phyloP scores from a whole-genome alignment of 139 green algal species.

The Ulvella scutata region DNA sequence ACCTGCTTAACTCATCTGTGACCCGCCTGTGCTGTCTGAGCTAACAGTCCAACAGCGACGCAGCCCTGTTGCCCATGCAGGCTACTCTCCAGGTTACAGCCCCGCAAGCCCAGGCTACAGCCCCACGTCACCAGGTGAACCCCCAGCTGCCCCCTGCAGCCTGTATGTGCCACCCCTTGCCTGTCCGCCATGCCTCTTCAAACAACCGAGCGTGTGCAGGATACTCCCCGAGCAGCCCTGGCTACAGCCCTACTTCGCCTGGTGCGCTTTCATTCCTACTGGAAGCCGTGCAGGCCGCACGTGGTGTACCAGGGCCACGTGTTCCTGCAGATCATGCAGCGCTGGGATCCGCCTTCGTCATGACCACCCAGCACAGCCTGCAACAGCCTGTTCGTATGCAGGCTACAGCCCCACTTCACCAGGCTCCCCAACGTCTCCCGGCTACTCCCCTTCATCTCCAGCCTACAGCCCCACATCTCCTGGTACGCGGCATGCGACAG shows the following conservation, averaged over 20 bases:
- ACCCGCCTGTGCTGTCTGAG: slow-evolving; percentile 20
- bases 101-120: slow-evolving; percentile 35
- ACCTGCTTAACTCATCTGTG: background rate
- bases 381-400: no score
- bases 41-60: no score
- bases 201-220: slow-evolving; percentile 18
- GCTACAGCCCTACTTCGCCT: slow-evolving; percentile 25
- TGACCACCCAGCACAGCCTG: no score
- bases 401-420: slow-evolving; percentile 53
- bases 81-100: slow-evolving; percentile 21
- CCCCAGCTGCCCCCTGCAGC: no score
- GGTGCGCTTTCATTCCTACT: no score
- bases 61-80: slow-evolving; percentile 9
- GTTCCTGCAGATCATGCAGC: no score
- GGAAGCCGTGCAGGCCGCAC: no score
- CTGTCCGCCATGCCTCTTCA: background rate
- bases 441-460: slow-evolving; percentile 33
- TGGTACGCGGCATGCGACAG: no score
- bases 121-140: no score
- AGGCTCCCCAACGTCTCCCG: slow-evolving; percentile 30
- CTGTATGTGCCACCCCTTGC: no score
- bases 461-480: slow-evolving; percentile 13
- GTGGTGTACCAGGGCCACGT: no score
- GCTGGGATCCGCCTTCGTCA: no score
- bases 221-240: slow-evolving; percentile 23